phyloP scores from a whole-genome alignment of 163 green algal genomes.

The Scenedesmus sp. region DNA sequence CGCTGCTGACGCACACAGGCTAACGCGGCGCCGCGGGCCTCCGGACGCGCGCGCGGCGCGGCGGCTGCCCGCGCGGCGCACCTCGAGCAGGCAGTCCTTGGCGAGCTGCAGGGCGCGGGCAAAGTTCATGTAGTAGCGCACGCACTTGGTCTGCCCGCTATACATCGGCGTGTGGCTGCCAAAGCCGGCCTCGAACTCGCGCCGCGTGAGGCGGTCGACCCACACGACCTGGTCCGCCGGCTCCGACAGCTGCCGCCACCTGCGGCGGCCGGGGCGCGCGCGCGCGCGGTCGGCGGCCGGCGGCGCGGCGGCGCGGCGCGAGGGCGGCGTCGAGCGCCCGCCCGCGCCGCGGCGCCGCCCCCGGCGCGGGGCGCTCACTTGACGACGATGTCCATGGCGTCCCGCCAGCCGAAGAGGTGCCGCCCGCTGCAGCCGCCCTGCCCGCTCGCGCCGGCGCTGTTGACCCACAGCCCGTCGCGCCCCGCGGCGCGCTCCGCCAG shows the following conservation, averaged over 20 bases:
- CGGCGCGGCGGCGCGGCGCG: too few relatives aligned
- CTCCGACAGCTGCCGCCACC: constrained; percentile 94
- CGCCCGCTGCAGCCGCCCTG: constrained; percentile 47
- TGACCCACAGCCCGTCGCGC: constrained; percentile 26
- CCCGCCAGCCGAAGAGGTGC: constrained; percentile 89
- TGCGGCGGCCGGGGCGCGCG: too few relatives aligned
- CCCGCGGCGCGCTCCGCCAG: constrained; percentile 51
- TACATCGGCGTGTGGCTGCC: constrained; percentile 94
- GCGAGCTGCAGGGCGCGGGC: constrained; percentile 57
- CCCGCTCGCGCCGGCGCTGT: constrained; percentile 62
- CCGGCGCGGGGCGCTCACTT: constrained; percentile 63
- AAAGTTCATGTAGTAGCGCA: constrained; percentile 95
- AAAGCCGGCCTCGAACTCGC: constrained; percentile 90
- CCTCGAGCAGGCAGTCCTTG: constrained; percentile 59
- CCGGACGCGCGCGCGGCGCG: too few relatives aligned
- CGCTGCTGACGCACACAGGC: too few relatives aligned
- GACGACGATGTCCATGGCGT: constrained; percentile 91
- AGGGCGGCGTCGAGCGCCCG: too few relatives aligned
- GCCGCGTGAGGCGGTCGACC: constrained; percentile 91
- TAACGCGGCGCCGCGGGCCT: too few relatives aligned
- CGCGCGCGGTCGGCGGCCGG: too few relatives aligned
- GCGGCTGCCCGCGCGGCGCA: too few relatives aligned
- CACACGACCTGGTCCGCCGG: constrained; percentile 95
- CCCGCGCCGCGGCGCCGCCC: too few relatives aligned
- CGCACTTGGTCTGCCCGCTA: constrained; percentile 90